A percentile compares a stretch with the other conserved stretches of the same genome.
These are phyloP conservation scores for Pistacia vera DNA, from an alignment of 345 rosid genomes.

Conservation along the genomic window DNA sequence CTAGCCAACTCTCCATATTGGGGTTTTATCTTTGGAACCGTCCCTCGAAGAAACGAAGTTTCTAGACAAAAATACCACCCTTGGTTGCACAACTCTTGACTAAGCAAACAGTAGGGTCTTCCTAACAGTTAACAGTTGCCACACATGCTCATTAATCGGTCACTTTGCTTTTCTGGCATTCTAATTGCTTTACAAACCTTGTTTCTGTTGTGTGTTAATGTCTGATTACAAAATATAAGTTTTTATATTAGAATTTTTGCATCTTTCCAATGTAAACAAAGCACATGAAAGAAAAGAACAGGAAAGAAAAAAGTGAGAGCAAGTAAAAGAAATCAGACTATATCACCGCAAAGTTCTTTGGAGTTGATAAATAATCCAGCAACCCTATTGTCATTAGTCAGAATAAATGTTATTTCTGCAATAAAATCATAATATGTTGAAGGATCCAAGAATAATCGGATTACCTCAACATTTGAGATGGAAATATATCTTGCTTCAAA, in stretches of 20 bases:
- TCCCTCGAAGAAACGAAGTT: too few species aligned
- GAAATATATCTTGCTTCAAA: too few species aligned
- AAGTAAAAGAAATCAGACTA: neutral
- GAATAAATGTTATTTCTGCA: too few species aligned
- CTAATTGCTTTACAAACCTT: conserved; percentile 84
- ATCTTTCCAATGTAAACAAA: neutral
- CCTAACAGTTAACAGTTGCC: conserved; percentile 87
- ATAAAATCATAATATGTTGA: too few species aligned
- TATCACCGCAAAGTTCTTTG: conserved; percentile 89
- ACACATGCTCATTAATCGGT: conserved; percentile 98
- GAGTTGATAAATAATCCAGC: conserved; percentile 91
- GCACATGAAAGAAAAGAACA: too few species aligned
- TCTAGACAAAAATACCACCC: too few species aligned
- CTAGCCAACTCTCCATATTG: too few species aligned
- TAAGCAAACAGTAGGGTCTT: neutral
- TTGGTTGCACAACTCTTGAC: too few species aligned
- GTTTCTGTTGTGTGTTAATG: conserved; percentile 79
- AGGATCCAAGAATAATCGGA: too few species aligned
- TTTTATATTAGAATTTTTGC: conserved; percentile 11
- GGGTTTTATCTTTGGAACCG: too few species aligned
- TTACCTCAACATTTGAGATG: too few species aligned
- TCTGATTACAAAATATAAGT: conserved; percentile 51
- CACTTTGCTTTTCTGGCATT: conserved; percentile 83
- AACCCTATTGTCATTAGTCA: conserved; percentile 89
- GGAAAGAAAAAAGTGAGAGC: neutral